These are phyloP conservation scores for Nothopassalora personata DNA, from an alignment of 2,329 filamentous ascomycete species.

Conservation along the genomic window DNA sequence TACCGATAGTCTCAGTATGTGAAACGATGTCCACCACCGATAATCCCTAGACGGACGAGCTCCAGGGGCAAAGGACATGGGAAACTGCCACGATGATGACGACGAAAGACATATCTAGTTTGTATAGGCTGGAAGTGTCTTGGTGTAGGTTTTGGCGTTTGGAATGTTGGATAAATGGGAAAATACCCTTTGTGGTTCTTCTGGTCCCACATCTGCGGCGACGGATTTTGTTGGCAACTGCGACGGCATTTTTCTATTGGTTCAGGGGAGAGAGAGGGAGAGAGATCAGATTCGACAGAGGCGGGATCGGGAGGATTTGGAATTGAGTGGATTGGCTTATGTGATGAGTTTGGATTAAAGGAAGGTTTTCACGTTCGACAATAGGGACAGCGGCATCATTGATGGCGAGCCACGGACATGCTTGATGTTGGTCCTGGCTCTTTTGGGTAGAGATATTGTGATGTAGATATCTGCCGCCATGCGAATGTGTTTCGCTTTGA, in stretches of 20 bases:
- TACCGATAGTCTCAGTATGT: conserved; percentile 21
- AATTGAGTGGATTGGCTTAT: not conserved
- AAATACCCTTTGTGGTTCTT: not conserved
- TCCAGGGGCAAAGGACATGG: not conserved
- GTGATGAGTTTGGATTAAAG: not conserved
- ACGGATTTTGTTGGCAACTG: not conserved
- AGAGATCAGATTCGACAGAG: not conserved
- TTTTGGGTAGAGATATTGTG: not conserved
- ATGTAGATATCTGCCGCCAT: conserved; percentile 3
- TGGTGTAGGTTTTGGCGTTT: not conserved
- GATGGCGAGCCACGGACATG: not conserved
- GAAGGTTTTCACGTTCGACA: not conserved
- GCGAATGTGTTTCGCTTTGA: not conserved
- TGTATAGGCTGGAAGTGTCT: not conserved
- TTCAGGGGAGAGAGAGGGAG: not conserved
- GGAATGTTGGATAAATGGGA: not conserved
- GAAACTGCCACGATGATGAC: not conserved
- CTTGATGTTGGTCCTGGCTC: not conserved
- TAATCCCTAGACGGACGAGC: not conserved
- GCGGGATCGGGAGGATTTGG: not conserved
- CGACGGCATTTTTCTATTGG: not conserved
- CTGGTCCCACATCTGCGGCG: not conserved
- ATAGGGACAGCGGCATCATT: not conserved
- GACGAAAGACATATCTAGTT: not conserved
- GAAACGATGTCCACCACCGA: not conserved